Percentiles rank a stretch among this genome's conserved stretches.
Conservation (phyloP, 1,284 basidiomycete species). For the Agaricales sp. region DNA sequence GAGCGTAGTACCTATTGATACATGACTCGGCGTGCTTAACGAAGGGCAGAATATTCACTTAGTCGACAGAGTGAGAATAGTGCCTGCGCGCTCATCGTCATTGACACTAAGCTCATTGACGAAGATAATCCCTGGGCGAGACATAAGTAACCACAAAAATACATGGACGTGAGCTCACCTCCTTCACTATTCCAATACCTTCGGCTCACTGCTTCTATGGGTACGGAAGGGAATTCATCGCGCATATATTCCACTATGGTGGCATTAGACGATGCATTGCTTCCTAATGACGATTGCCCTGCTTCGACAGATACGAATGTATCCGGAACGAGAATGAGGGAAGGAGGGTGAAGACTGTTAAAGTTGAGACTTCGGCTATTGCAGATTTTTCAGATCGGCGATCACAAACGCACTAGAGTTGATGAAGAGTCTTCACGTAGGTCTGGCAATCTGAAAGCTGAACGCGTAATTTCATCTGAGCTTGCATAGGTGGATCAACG, state of each 20-base stretch:
- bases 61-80: conserved; percentile 61
- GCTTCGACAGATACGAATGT: conserved; percentile 51
- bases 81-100: conserved; percentile 66
- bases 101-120: conserved; percentile 69
- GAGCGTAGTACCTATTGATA: conserved; percentile 69
- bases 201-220: conserved; percentile 59
- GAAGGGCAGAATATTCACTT: conserved; percentile 41
- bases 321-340: conserved; percentile 68
- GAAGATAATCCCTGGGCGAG: conserved; percentile 60
- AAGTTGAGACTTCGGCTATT: too few species aligned
- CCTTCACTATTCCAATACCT: conserved; percentile 75
- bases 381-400: background rate
- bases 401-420: conserved; percentile 44
- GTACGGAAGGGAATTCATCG: conserved; percentile 63
- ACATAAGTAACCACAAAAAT: conserved; percentile 10
- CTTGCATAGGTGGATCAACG: background rate
- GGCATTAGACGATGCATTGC: conserved; percentile 36
- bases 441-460: conserved; percentile 77
- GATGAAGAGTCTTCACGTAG: conserved; percentile 82
- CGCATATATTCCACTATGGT: conserved; percentile 63
- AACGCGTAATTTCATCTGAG: conserved; percentile 1
- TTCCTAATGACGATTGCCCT: conserved; percentile 32
- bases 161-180: conserved; percentile 31
- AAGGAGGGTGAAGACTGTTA: conserved; percentile 48
- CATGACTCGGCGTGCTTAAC: background rate